Evolutionary conservation across 2,329 filamentous ascomycete genomes (phyloP).

Genomic region (Zopfia rhizophila): DNA sequence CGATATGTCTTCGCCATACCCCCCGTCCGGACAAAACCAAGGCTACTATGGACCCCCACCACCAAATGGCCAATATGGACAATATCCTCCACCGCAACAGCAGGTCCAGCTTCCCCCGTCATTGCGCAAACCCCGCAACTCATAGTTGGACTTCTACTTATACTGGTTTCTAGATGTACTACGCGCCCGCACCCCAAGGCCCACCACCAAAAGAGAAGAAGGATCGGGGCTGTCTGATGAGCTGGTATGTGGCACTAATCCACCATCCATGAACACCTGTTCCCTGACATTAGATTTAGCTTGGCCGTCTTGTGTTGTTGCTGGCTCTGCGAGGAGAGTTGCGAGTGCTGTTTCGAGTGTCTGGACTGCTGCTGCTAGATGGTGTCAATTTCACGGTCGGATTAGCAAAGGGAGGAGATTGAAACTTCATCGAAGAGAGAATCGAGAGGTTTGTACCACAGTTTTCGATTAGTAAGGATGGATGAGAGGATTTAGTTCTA

Average conservation of each 20-base stretch:
- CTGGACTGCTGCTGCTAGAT: conserved; percentile 42
- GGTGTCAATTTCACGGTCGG: neutral
- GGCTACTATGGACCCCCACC: conserved; percentile 34
- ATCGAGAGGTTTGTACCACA: no score
- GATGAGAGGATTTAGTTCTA: no score
- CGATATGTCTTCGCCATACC: no score
- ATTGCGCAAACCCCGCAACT: neutral
- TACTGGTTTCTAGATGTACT: conserved; percentile 40
- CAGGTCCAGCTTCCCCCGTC: conserved; percentile 25
- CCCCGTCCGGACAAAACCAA: conserved; percentile 18
- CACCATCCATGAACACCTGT: neutral
- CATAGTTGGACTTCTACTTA: neutral
- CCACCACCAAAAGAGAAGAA: conserved; percentile 40
- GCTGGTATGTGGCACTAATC: conserved; percentile 35
- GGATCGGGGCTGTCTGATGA: conserved; percentile 43
- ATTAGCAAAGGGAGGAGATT: neutral
- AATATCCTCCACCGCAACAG: conserved; percentile 43
- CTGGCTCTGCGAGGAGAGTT: conserved; percentile 48
- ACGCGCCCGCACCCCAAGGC: conserved; percentile 38
- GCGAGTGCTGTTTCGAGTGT: conserved; percentile 48
- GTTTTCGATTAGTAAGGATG: no score
- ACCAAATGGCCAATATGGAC: conserved; percentile 30
- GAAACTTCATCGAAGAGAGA: no score
- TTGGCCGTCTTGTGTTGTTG: conserved; percentile 50
- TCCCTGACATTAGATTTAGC: conserved; percentile 29